A percentile compares a stretch with the other conserved stretches of the same genome.
These are phyloP conservation scores for Mediolabrus comicus DNA, from an alignment of 108 stramenopile genomes.

Conservation along the genomic window DNA sequence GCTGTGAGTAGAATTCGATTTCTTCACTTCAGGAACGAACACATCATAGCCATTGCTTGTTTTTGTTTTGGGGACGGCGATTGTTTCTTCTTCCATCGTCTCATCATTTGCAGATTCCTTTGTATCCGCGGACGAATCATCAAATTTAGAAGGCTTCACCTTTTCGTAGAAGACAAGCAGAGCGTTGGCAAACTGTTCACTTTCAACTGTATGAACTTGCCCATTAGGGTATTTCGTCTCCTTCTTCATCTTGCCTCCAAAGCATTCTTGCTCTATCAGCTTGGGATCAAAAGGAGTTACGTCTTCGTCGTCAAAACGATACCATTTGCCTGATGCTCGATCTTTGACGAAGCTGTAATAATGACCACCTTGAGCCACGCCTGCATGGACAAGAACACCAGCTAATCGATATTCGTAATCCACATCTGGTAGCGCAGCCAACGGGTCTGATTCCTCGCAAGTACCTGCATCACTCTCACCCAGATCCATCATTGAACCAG, in stretches of 20 bases:
- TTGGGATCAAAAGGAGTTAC: conserved; percentile 93
- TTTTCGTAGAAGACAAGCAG: conserved; percentile 98
- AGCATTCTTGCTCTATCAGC: conserved; percentile 89
- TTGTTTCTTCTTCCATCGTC: conserved; percentile 37
- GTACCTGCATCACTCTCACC: conserved; percentile 46
- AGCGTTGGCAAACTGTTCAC: conserved; percentile 95
- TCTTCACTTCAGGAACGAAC: conserved; percentile 83
- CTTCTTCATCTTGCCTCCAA: conserved; percentile 93
- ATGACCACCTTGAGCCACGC: conserved; percentile 97
- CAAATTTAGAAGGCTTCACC: conserved; percentile 67
- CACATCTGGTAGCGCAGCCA: conserved; percentile 64
- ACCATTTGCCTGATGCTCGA: conserved; percentile 85
- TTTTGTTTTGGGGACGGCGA: conserved; percentile 1
- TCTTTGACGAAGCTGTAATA: conserved; percentile 98
- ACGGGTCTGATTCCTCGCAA: conserved; percentile 38
- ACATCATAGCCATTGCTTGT: conserved; percentile 72
- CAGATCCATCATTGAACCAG: conserved; percentile 38
- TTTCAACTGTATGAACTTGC: conserved; percentile 87
- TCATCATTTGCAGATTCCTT: conserved; percentile 1
- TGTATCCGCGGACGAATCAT: conserved; percentile 16
- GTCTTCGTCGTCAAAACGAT: conserved; percentile 97
- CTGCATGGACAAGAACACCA: conserved; percentile 95
- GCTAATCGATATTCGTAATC: conserved; percentile 94
- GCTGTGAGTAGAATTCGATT: conserved; percentile 82
- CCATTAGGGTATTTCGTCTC: conserved; percentile 91